Evolutionary conservation across 441 rosid genomes (phyloP).

Genomic region (Dalechampia spathulata): DNA sequence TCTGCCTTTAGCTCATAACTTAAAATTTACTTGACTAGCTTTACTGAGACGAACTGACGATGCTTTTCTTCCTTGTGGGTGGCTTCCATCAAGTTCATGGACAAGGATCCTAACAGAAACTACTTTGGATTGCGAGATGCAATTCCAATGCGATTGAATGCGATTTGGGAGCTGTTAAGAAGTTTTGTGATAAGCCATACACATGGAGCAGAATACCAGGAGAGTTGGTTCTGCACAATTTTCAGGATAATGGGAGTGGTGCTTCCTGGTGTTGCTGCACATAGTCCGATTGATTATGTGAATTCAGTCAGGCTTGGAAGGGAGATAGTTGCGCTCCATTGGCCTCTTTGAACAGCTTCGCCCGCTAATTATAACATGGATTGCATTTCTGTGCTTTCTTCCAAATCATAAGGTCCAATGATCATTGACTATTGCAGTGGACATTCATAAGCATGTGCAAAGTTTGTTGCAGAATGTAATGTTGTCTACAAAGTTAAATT

Average conservation of each 20-base stretch:
- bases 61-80: neutral
- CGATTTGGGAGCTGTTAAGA: conserved; percentile 2
- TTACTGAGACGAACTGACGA: neutral
- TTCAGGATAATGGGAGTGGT: conserved; percentile 43
- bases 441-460: too few species aligned
- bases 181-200: neutral
- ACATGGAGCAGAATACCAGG: conserved; percentile 1
- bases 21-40: neutral
- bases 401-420: neutral
- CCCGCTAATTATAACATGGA: neutral
- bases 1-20: neutral
- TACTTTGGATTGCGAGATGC: neutral
- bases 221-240: neutral
- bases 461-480: too few species aligned
- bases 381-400: too few species aligned
- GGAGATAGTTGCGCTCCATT: conserved; percentile 24
- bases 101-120: conserved; percentile 4
- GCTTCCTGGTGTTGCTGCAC: conserved; percentile 62
- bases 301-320: conserved; percentile 71
- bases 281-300: conserved; percentile 55
- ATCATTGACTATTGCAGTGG: too few species aligned
- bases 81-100: neutral
- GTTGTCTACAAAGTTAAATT: too few species aligned
- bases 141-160: neutral
- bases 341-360: conserved; percentile 29